Conservation (phyloP, 148 eudicot genomes). For the Chenopodium album region DNA sequence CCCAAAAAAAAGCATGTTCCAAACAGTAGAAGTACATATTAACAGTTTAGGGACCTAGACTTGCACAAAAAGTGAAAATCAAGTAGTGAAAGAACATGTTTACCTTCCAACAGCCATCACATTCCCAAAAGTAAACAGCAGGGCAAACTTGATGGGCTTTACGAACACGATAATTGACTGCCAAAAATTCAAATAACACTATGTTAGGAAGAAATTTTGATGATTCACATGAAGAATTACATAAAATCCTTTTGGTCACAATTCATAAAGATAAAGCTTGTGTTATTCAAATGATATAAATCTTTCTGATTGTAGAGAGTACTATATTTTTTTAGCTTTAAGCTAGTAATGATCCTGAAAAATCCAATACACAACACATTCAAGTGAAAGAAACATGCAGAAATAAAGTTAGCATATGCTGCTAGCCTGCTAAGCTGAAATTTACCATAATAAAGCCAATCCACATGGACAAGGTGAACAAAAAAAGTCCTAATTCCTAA, state of each 20-base stretch:
- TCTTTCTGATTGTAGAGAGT: not conserved
- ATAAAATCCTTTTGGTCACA: not conserved
- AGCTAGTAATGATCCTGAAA: not conserved
- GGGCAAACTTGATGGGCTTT: slow-evolving; percentile 85
- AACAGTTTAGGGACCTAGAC: not conserved
- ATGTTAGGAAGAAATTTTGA: slow-evolving; percentile 9
- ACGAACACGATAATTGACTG: slow-evolving; percentile 77
- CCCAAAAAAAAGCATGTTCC: not conserved
- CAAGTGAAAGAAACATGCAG: not conserved
- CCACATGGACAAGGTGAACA: not conserved
- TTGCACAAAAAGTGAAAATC: not conserved
- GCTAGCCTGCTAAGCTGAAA: not conserved
- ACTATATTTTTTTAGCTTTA: not conserved
- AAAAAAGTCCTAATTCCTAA: no score
- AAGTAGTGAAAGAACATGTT: slow-evolving; percentile 11
- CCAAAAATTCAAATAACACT: slow-evolving; percentile 11
- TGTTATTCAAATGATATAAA: not conserved
- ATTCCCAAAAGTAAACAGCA: slow-evolving; percentile 88
- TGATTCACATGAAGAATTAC: not conserved
- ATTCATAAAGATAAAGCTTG: not conserved
- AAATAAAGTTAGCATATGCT: not conserved
- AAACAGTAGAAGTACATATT: not conserved
- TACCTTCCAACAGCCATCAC: slow-evolving; percentile 92
- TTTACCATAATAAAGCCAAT: not conserved
- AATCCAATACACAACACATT: not conserved